Evolutionary conservation across 2,329 filamentous ascomycete genomes (phyloP), one percentile per base, ranked within the genome.

Genomic region (Penicillium digitatum): DNA sequence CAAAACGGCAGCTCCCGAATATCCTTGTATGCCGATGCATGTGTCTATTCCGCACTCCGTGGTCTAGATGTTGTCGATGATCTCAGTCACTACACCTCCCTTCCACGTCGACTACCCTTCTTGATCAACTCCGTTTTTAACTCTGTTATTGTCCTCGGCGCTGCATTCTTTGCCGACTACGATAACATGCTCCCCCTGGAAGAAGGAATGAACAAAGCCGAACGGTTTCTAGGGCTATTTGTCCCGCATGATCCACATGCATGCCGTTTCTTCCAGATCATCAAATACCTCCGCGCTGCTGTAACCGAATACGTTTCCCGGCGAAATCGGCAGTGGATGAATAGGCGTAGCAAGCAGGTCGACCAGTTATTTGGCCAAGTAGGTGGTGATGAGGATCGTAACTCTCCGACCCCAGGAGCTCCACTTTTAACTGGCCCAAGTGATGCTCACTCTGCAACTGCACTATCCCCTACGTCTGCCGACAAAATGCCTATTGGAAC

Each of bases 41-140:
- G 74, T 51, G 78, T 82, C 27, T 76, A 78, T 39, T 68, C 76
- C 16, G 74, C 74, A 2, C 58, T 76, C 9, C 69, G 72, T 42
- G 69, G 71, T 14, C 66, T 79, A 3, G 73, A 76, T 5, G 66
- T 78, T 0, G 62, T 77, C 0, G 69, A 74, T 12, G 66, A 65
- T 1, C 68, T 79, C 1, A 57, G 72, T 4, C 62, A 61, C 1
- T 69, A 67, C 1, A 55, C 66, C 1, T 62, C 66, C 2, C 66
- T 78, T 0, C 76, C 77, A 0, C 75, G 74, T 29, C 68, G 76
- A 1, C 60, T 79, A 4, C 77, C 77, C 0, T 77, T 79, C 16
- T 60, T 79, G 0, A 75, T 79, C 5, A 79, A 79, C 46, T 76
- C 75, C 1, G 70, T 75, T 3, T 79, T 79, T 55, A 73, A 77